Evolutionary conservation across 306 rosid species (phyloP).

Genomic region (Coriaria nepalensis): DNA sequence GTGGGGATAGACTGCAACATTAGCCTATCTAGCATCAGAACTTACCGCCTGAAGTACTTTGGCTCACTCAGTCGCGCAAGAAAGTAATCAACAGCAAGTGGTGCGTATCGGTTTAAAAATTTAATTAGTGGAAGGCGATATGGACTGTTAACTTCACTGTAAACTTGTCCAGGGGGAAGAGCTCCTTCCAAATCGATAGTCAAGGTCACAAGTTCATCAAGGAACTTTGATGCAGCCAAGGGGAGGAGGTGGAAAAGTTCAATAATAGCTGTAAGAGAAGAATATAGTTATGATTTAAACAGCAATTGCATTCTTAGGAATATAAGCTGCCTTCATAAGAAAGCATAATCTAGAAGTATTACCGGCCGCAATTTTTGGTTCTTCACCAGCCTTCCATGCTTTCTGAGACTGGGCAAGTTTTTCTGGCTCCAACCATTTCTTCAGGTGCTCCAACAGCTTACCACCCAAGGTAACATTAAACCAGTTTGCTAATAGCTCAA

Average conservation of each 20-base stretch:
- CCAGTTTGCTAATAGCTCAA: conserved; percentile 93
- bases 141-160: conserved; percentile 96
- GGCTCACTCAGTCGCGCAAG: conserved; percentile 85
- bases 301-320: conserved; percentile 6
- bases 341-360: conserved; percentile 18
- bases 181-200: conserved; percentile 98
- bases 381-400: conserved; percentile 99
- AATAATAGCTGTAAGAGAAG: conserved; percentile 66
- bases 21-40: conserved; percentile 13
- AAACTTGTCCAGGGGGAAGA: conserved; percentile 88
- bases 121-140: conserved; percentile 86
- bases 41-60: conserved; percentile 86
- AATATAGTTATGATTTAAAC: conserved; percentile 15
- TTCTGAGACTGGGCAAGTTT: conserved; percentile 93
- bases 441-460: conserved; percentile 84
- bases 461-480: conserved; percentile 95
- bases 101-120: conserved; percentile 84
- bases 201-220: conserved; percentile 92
- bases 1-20: conserved; percentile 10
- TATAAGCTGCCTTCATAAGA: conserved; percentile 13
- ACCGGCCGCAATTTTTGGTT: conserved; percentile 99
- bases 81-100: conserved; percentile 81
- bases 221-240: conserved; percentile 87
- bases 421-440: conserved; percentile 99
- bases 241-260: conserved; percentile 99